Evolutionary conservation across 2,329 filamentous ascomycete genomes (phyloP).

Genomic region (Lizonia empirigonia): DNA sequence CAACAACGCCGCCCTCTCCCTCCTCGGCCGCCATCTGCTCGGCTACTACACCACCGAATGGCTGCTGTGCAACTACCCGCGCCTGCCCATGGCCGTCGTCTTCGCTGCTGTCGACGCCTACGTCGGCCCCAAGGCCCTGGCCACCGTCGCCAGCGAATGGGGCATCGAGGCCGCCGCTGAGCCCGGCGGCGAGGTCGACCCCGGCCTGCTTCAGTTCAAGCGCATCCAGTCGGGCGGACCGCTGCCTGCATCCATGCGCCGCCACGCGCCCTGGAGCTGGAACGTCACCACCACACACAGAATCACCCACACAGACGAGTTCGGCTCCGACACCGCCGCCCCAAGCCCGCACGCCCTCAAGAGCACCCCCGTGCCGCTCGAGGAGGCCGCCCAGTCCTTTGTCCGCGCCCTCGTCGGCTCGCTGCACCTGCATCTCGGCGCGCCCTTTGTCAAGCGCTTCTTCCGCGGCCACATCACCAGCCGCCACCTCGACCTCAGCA

Average conservation of each 20-base stretch:
- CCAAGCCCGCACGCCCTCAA: constrained; percentile 31
- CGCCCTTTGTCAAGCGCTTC: constrained; percentile 79
- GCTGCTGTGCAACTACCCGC: constrained; percentile 86
- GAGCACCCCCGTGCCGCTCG: constrained; percentile 47
- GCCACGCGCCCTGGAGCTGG: constrained; percentile 44
- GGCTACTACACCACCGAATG: constrained; percentile 89
- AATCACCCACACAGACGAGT: constrained; percentile 82
- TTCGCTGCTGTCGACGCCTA: constrained; percentile 87
- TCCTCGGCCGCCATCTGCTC: constrained; percentile 81
- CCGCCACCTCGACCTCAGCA: constrained; percentile 74
- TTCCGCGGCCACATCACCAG: constrained; percentile 83
- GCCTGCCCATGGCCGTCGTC: constrained; percentile 85
- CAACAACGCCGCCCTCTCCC: constrained; percentile 86
- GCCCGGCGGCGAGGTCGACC: constrained; percentile 89
- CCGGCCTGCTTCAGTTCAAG: constrained; percentile 83
- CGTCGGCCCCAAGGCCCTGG: constrained; percentile 74
- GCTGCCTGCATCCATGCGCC: constrained; percentile 31
- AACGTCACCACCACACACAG: constrained; percentile 63
- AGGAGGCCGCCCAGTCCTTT: constrained; percentile 73
- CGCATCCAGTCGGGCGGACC: constrained; percentile 45
- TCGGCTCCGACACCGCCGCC: constrained; percentile 67
- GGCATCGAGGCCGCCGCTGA: constrained; percentile 86
- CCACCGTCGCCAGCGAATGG: constrained; percentile 80
- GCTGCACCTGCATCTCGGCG: constrained; percentile 83
- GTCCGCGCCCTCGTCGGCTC: constrained; percentile 84